A percentile compares a stretch with the other conserved stretches of the same genome.
These are phyloP conservation scores for Saccharum hybrid DNA, from an alignment of 202 grass and related monocot species.

Conservation along the genomic window DNA sequence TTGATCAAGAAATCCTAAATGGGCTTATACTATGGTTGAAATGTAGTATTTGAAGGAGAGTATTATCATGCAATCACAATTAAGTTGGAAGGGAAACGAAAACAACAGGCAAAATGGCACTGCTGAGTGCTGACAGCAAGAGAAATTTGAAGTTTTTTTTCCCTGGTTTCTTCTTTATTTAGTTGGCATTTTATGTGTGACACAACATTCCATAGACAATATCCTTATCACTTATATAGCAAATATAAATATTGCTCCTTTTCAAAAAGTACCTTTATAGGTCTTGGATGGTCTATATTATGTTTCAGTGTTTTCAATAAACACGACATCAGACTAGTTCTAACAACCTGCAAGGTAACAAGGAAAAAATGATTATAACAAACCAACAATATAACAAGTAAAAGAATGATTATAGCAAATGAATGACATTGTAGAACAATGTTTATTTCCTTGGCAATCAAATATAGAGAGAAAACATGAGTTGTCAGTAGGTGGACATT, in stretches of 20 bases:
- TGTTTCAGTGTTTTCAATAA: conserved; percentile 97
- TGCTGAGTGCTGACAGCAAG: neutral
- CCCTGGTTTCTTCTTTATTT: neutral
- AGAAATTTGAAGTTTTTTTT: neutral
- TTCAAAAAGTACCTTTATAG: conserved; percentile 72
- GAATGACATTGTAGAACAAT: neutral
- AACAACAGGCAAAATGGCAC: neutral
- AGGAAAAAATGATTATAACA: conserved; percentile 29
- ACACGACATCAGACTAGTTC: conserved; percentile 87
- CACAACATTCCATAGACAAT: neutral
- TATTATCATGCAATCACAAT: neutral
- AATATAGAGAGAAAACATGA: conserved; percentile 5
- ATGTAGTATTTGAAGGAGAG: conserved; percentile 11
- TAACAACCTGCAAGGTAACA: conserved; percentile 72
- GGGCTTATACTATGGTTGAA: neutral
- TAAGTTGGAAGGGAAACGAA: neutral
- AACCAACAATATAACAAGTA: conserved; percentile 41
- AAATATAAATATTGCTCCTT: conserved; percentile 4
- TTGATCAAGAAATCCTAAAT: neutral
- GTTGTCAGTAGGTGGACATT: neutral
- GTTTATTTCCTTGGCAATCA: conserved; percentile 9
- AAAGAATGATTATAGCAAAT: conserved; percentile 9
- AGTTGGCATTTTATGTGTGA: neutral
- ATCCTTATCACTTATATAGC: neutral
- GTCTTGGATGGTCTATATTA: conserved; percentile 91